phyloP scores from a whole-genome alignment of 1,284 basidiomycete species.

The Cryptococcus sp. region DNA sequence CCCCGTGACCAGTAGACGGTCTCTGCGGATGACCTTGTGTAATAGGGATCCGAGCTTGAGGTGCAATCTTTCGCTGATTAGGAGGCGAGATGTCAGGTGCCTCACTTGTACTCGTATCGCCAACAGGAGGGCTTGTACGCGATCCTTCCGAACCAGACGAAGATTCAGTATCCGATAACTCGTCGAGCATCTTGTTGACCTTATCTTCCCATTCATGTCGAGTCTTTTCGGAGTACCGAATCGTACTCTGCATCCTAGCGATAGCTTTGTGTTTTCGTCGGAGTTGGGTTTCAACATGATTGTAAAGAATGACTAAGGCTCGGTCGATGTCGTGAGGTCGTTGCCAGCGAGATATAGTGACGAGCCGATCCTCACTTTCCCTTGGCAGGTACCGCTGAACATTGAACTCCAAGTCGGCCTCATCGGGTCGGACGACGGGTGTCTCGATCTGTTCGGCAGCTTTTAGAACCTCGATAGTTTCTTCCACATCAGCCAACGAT shows the following conservation, averaged over 20 bases:
- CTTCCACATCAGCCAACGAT: constrained; percentile 70
- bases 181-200: constrained; percentile 63
- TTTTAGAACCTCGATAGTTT: constrained; percentile 77
- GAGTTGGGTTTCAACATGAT: constrained; percentile 83
- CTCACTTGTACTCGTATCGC: constrained; percentile 6
- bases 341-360: constrained; percentile 74
- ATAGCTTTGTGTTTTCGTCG: constrained; percentile 91
- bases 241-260: constrained; percentile 95
- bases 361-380: constrained; percentile 75
- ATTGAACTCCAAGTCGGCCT: constrained; percentile 84
- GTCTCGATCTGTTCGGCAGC: constrained; percentile 77
- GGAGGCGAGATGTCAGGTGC: constrained; percentile 27
- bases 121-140: constrained; percentile 5
- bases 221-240: constrained; percentile 94
- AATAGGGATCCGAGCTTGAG: constrained; percentile 40
- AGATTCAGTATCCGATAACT: constrained; percentile 54
- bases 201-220: constrained; percentile 95
- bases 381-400: constrained; percentile 84
- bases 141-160: constrained; percentile 33
- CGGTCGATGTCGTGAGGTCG: constrained; percentile 79
- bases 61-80: constrained; percentile 37
- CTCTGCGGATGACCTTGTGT: constrained; percentile 42
- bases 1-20: constrained; percentile 15
- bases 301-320: constrained; percentile 72
- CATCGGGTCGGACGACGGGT: constrained; percentile 85